Evolutionary conservation across 768 basidiomycete species (phyloP).

Genomic region (Rhizopogon vulgaris): DNA sequence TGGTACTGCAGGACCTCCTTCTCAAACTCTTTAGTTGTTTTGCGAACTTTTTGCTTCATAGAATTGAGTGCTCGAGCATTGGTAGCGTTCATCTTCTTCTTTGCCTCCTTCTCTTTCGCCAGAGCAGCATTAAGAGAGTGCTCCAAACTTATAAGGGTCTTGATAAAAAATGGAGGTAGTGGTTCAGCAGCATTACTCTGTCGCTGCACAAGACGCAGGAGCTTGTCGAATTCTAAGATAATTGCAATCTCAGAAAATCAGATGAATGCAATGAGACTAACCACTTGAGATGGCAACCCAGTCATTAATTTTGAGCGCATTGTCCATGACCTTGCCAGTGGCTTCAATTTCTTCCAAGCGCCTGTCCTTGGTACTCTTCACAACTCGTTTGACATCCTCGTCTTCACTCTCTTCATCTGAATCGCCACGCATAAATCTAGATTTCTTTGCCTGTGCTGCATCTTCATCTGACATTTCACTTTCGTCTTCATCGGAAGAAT

Average conservation of each 20-base stretch:
- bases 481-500: conserved; percentile 51
- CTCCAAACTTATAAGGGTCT: conserved; percentile 71
- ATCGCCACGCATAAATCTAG: conserved; percentile 37
- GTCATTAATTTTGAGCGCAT: conserved; percentile 93
- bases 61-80: conserved; percentile 92
- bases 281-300: conserved; percentile 91
- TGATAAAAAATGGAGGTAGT: conserved; percentile 81
- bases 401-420: conserved; percentile 52
- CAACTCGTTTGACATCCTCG: conserved; percentile 64
- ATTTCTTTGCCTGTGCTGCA: conserved; percentile 33
- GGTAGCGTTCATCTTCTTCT: conserved; percentile 94
- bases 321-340: conserved; percentile 86
- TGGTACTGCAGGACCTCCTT: conserved; percentile 72
- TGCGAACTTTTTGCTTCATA: conserved; percentile 98
- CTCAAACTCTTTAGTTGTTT: conserved; percentile 86
- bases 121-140: conserved; percentile 64
- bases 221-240: conserved; percentile 87
- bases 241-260: neutral
- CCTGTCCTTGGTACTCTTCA: conserved; percentile 85
- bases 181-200: conserved; percentile 83
- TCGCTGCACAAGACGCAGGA: conserved; percentile 82
- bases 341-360: conserved; percentile 93
- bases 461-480: conserved; percentile 37
- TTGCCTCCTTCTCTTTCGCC: conserved; percentile 81
- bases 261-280: conserved; percentile 27